Percentiles rank a stretch among this genome's conserved stretches.
Evolutionary conservation across 192 early-diverging fungal genomes (phyloP).

Genomic region (Radiomyces spectabilis): DNA sequence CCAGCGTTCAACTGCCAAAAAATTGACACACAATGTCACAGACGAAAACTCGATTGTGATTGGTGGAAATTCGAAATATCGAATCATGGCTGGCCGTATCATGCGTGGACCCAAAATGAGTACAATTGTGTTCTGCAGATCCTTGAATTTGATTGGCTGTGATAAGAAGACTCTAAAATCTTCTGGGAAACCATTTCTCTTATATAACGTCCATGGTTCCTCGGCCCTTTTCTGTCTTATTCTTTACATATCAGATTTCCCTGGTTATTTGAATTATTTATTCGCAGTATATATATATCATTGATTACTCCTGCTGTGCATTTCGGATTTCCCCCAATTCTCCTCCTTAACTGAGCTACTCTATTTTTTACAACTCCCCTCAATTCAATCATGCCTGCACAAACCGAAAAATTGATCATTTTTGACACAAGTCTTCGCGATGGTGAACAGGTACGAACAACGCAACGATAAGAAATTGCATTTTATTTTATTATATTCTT

Average conservation of each 20-base stretch:
- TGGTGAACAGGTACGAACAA: conserved; percentile 75
- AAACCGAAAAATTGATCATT: conserved; percentile 73
- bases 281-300: not conserved
- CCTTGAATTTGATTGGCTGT: not conserved
- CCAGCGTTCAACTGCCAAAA: too few species aligned
- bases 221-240: not conserved
- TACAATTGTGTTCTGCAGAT: not conserved
- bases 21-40: too few species aligned
- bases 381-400: not conserved
- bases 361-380: too few species aligned
- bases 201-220: not conserved
- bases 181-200: not conserved
- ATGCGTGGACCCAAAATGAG: too few species aligned
- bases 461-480: too few species aligned
- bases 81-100: too few species aligned
- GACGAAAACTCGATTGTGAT: not conserved
- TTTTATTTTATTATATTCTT: too few species aligned
- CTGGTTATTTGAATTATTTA: not conserved
- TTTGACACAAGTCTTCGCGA: conserved; percentile 97
- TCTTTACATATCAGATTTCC: not conserved
- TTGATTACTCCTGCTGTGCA: too few species aligned
- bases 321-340: too few species aligned
- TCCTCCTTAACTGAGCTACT: too few species aligned
- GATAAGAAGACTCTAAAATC: not conserved
- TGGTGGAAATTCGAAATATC: not conserved